Evolutionary conservation across 495 filamentous ascomycete genomes (phyloP).

Genomic region (Haplographium delicatum): DNA sequence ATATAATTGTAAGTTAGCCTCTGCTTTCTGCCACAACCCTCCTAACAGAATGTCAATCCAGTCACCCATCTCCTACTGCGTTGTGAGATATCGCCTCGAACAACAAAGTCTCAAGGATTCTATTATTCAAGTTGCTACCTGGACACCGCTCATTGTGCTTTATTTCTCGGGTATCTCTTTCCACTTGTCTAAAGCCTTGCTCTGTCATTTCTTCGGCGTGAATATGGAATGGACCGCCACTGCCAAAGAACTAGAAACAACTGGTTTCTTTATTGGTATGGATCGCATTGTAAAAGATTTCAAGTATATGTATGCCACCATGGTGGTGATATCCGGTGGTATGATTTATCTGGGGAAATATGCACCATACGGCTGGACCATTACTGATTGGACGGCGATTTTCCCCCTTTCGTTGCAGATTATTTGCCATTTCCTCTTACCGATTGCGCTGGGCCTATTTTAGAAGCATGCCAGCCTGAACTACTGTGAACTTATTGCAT

Average conservation of each 20-base stretch:
- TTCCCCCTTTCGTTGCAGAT: constrained; percentile 35
- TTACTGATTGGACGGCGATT: constrained; percentile 33
- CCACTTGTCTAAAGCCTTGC: constrained; percentile 53
- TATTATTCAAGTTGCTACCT: constrained; percentile 55
- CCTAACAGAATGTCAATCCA: background rate
- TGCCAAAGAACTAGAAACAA: constrained; percentile 51
- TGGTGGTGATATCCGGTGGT: background rate
- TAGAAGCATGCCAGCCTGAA: too few species aligned
- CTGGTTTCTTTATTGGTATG: constrained; percentile 13
- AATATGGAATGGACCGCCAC: constrained; percentile 59
- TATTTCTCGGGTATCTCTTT: constrained; percentile 59
- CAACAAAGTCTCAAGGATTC: constrained; percentile 11
- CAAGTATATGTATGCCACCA: constrained; percentile 19
- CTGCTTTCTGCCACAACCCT: background rate
- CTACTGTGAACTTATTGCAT: too few species aligned
- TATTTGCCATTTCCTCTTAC: constrained; percentile 19
- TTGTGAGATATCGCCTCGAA: constrained; percentile 15
- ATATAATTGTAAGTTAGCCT: background rate
- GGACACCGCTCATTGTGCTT: constrained; percentile 54
- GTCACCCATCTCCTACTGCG: constrained; percentile 14
- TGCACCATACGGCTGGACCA: constrained; percentile 31
- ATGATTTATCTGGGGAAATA: constrained; percentile 32
- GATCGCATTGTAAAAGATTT: constrained; percentile 13
- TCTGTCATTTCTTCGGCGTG: constrained; percentile 55
- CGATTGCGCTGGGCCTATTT: constrained; percentile 8